Evolutionary conservation across 306 rosid genomes (phyloP).

Genomic region (Casuarina cunninghamiana): DNA sequence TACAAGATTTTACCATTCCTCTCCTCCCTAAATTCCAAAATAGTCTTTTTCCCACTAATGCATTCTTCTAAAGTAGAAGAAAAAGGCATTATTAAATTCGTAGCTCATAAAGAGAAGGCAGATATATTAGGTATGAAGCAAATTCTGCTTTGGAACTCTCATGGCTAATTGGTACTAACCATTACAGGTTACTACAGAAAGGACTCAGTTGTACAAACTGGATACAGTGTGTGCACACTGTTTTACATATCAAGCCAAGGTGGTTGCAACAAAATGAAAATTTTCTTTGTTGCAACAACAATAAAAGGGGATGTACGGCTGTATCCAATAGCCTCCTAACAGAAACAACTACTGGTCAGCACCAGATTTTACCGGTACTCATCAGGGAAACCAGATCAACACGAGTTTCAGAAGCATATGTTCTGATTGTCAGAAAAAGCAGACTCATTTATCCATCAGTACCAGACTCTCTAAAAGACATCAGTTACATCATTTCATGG

Average conservation of each 20-base stretch:
- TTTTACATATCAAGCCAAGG: neutral
- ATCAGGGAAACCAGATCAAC: neutral
- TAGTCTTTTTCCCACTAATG: neutral
- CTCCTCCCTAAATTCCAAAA: neutral
- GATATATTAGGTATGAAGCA: neutral
- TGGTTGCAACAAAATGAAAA: neutral
- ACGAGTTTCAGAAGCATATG: neutral
- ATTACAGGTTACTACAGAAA: neutral
- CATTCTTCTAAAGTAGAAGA: neutral
- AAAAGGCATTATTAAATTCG: neutral
- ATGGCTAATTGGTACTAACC: neutral
- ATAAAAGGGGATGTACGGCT: neutral
- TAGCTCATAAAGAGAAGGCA: neutral
- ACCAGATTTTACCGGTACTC: neutral
- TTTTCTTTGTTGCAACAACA: neutral
- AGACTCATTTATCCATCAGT: neutral
- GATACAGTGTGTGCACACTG: neutral
- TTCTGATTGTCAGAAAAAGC: neutral
- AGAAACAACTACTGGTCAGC: neutral
- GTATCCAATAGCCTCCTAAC: neutral
- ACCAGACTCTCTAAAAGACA: conserved; percentile 11
- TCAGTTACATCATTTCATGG: neutral
- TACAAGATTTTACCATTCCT: neutral
- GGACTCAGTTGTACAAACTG: neutral
- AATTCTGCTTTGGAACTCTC: neutral